Conservation (phyloP, 129 eudicot genomes). For the Kitagawia praeruptora region DNA sequence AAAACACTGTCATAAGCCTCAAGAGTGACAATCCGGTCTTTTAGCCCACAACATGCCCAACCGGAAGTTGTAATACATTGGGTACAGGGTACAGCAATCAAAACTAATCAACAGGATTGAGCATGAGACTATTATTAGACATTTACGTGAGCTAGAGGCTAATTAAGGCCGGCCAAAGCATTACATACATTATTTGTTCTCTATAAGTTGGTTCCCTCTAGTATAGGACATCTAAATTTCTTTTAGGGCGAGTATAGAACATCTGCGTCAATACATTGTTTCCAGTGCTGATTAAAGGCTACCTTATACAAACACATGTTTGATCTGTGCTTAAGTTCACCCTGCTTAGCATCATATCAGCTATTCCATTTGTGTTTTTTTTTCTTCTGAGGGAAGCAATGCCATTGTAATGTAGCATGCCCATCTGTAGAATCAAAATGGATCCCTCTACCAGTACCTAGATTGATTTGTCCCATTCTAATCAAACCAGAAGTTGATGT, state of each 20-base stretch:
- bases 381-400: not conserved
- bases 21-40: slow-evolving; percentile 6
- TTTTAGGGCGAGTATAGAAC: not conserved
- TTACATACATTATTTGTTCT: not conserved
- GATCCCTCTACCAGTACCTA: not conserved
- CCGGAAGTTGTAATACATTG: not conserved
- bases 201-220: not conserved
- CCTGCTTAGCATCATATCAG: not conserved
- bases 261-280: not conserved
- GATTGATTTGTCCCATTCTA: no score
- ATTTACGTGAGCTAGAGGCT: not conserved
- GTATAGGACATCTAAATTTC: not conserved
- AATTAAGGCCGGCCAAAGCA: not conserved
- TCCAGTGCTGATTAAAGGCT: not conserved
- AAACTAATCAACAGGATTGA: not conserved
- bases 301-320: not conserved
- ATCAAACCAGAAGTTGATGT: not conserved
- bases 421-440: not conserved
- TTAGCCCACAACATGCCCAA: not conserved
- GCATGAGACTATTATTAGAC: not conserved
- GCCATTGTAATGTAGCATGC: not conserved
- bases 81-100: not conserved
- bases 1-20: not conserved
- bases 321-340: not conserved
- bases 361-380: not conserved